Base-by-base conservation (phyloP, 257 asterid species). In the Oldenlandia corymbosa region DNA sequence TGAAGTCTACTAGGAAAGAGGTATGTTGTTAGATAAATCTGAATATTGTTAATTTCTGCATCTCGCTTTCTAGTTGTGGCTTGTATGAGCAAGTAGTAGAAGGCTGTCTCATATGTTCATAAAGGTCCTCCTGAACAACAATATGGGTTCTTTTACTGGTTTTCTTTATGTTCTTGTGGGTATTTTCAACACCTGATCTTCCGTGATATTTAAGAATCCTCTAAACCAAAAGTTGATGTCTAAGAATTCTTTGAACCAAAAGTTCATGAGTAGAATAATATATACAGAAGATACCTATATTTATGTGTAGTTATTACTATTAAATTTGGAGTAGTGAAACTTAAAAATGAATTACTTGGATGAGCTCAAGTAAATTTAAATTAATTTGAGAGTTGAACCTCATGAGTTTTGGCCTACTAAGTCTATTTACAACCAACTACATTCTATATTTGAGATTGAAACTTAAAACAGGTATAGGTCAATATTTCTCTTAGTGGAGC, bases 1-100 rank as follows among this genome's bases (percentile, higher is more conserved):
- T 46, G 55, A 68, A 49, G n/a, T 24, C 14, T 21, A 62, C 23
- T 32, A 24, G 23, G 67, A 23, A 32, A 62, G 14, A 31, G 67
- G 67, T 47, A 47, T 16, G 58, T 32, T 21, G 30, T 26, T 24
- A 49, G 48, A 43, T 52, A 45, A 16, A 13, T 42, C 28, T n/a
- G n/a, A 27, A 18, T 42, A 27, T 68, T 26, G 28, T 55, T n/a
- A 30, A 46, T 68, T 49, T 51, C 12, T 59, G 42, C n/a, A 26
- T 24, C 39, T 57, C 39, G n/a, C 14, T 36, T 36, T 27, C 66
- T 6, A 59, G 18, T 32, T 17, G 58, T 60, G 42, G 37, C 39
- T 11, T 58, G 46, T 24, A 21, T 24, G 24, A 34, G 1, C 27
- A 18, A 58, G 5, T 43, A 42, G 1, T 26, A 42, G 27, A 10